Conservation (phyloP, 164 flowering plant species). For the Vitis vinifera region DNA sequence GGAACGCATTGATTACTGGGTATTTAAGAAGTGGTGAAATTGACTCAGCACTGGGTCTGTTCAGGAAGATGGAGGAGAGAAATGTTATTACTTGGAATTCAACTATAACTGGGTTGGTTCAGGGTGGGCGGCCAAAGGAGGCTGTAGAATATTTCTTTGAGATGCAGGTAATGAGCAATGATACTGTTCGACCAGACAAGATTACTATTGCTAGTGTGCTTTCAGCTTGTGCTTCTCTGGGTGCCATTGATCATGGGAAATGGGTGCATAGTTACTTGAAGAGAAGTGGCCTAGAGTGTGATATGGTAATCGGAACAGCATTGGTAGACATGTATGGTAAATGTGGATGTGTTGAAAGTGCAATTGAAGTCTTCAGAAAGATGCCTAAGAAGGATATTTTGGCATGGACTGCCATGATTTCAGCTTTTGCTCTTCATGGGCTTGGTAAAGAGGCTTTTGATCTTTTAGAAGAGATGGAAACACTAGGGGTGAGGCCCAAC, state of each 20-base stretch:
- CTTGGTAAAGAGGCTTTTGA: conserved; percentile 51
- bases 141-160: conserved; percentile 54
- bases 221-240: conserved; percentile 63
- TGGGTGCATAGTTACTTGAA: conserved; percentile 65
- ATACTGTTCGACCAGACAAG: conserved; percentile 46
- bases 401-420: conserved; percentile 80
- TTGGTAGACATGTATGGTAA: conserved; percentile 83
- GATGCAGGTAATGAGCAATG: conserved; percentile 37
- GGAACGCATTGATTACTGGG: conserved; percentile 73
- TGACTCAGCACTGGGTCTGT: conserved; percentile 52
- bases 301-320: conserved; percentile 64
- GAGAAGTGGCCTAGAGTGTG: conserved; percentile 49
- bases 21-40: conserved; percentile 59
- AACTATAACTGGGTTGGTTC: conserved; percentile 60
- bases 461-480: conserved; percentile 55
- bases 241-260: conserved; percentile 62
- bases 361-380: conserved; percentile 46
- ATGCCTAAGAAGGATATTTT: conserved; percentile 55
- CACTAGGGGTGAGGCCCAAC: conserved; percentile 58
- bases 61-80: conserved; percentile 41
- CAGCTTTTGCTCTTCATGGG: conserved; percentile 69
- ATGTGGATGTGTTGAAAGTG: conserved; percentile 61
- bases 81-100: conserved; percentile 65
- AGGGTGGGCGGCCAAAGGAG: conserved; percentile 52
- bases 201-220: conserved; percentile 54